phyloP scores from a whole-genome alignment of 805 yeast genomes.

The Cyberlindnera xishuangbannaensis region DNA sequence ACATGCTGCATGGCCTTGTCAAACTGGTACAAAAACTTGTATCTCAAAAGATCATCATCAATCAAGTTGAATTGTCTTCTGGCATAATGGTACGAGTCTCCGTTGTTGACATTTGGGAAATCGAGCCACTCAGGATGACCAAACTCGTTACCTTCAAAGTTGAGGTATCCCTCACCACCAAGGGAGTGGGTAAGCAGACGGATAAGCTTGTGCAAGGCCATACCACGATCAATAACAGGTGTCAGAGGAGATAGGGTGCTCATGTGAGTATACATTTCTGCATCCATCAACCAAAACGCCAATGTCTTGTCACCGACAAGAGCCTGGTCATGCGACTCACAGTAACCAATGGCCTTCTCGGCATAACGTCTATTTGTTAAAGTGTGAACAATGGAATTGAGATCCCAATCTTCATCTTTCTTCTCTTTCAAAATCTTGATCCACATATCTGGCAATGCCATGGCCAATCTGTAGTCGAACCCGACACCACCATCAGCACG shows the following conservation, averaged over 20 bases:
- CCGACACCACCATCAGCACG: constrained; percentile 81
- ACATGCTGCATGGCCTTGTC: constrained; percentile 79
- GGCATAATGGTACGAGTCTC: constrained; percentile 87
- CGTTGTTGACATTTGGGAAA: constrained; percentile 88
- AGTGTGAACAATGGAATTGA: constrained; percentile 73
- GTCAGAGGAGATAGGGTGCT: constrained; percentile 67
- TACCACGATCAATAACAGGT: constrained; percentile 79
- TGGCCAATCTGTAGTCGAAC: constrained; percentile 86
- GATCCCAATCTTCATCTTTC: constrained; percentile 86
- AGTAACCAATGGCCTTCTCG: constrained; percentile 85
- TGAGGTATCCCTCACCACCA: constrained; percentile 97
- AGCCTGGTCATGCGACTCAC: constrained; percentile 97
- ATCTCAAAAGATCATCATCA: constrained; percentile 74
- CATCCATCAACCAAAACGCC: constrained; percentile 98
- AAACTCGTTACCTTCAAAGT: constrained; percentile 96
- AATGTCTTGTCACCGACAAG: constrained; percentile 94
- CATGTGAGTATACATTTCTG: constrained; percentile 97
- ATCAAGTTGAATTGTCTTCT: constrained; percentile 89
- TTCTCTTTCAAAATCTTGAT: constrained; percentile 83
- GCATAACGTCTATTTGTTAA: constrained; percentile 83
- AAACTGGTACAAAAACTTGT: constrained; percentile 71
- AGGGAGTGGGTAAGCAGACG: constrained; percentile 79
- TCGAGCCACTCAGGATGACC: constrained; percentile 99
- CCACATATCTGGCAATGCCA: constrained; percentile 99
- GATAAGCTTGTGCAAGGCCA: constrained; percentile 87